These are phyloP conservation scores for Aspergillus haitiensis DNA, from an alignment of 495 filamentous ascomycete genomes.

Conservation along the genomic window DNA sequence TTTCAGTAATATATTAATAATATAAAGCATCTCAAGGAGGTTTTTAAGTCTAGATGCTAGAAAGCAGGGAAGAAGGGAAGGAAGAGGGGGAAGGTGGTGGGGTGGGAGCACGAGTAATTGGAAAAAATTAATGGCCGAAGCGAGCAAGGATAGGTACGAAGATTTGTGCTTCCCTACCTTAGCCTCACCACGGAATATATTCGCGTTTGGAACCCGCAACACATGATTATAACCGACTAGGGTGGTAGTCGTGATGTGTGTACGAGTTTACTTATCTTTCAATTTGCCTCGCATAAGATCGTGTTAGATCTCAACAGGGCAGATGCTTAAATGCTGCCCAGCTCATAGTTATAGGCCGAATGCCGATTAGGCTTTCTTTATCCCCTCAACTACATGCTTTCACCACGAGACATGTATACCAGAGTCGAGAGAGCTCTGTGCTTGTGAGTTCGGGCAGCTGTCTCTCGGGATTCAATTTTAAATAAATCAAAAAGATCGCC, in stretches of 20 bases:
- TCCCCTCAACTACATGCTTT: too few relatives aligned
- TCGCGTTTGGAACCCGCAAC: background rate
- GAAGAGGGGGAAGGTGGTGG: too few relatives aligned
- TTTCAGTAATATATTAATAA: background rate
- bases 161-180: background rate
- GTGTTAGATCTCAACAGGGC: slow-evolving; percentile 15
- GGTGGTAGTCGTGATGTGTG: background rate
- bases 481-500: too few relatives aligned
- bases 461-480: too few relatives aligned
- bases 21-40: background rate
- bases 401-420: too few relatives aligned
- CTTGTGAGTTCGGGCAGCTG: too few relatives aligned
- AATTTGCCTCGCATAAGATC: slow-evolving; percentile 20
- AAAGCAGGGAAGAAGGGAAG: background rate
- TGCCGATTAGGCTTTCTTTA: background rate
- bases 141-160: background rate
- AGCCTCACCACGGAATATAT: background rate
- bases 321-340: slow-evolving; percentile 13
- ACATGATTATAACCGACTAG: background rate
- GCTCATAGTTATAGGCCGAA: background rate
- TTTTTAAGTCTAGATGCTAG: background rate
- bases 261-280: slow-evolving; percentile 4
- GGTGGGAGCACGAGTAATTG: background rate
- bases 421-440: too few relatives aligned
- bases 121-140: background rate